Evolutionary conservation across 225 moss, liverwort and hornwort genomes (phyloP).

Genomic region (Thuidium tamariscinum): DNA sequence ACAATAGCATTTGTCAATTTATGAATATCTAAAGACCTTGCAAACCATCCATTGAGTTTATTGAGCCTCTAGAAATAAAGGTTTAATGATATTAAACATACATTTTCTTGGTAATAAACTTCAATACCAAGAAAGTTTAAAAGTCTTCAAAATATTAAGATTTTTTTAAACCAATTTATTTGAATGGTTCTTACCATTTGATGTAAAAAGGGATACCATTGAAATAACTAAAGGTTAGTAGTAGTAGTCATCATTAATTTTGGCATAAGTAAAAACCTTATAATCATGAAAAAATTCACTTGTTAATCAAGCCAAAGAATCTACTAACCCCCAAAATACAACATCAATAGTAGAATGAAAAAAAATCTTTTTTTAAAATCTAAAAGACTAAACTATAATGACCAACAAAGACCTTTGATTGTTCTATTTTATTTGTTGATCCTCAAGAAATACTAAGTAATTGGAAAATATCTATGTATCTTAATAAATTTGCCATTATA

Average conservation of each 20-base stretch:
- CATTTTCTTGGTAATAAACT: fast-evolving
- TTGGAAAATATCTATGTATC: background rate
- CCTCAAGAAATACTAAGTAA: too few species aligned
- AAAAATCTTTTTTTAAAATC: too few species aligned
- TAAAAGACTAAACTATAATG: too few species aligned
- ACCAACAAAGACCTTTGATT: fast-evolving
- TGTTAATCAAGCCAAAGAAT: fast-evolving
- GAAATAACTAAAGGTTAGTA: background rate
- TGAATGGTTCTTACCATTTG: background rate
- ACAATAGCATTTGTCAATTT: background rate
- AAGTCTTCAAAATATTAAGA: background rate
- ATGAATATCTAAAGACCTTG: background rate
- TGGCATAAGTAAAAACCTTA: background rate
- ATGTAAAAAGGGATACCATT: background rate
- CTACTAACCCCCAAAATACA: fast-evolving
- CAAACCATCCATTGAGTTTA: background rate
- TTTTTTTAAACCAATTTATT: fast-evolving
- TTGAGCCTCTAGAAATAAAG: fast-evolving
- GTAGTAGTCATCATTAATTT: background rate
- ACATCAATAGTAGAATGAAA: background rate
- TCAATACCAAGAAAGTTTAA: background rate
- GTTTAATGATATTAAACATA: background rate
- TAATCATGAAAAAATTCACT: background rate
- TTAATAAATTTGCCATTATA: background rate
- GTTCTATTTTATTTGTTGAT: too few species aligned